phyloP scores from a whole-genome alignment of 2,329 filamentous ascomycete species.

The Fusarium clavum region DNA sequence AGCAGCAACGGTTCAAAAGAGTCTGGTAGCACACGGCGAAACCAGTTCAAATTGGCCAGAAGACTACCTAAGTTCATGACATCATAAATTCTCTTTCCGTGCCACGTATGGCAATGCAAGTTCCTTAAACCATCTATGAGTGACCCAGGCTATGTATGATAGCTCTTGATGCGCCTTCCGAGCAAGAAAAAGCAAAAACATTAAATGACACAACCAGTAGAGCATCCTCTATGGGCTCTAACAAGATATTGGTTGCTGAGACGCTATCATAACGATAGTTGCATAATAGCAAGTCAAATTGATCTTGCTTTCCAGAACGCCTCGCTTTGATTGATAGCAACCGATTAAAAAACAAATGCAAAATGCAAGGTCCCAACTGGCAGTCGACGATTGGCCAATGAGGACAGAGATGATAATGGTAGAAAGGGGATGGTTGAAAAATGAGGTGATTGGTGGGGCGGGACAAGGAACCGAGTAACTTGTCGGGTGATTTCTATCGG shows the following conservation, averaged over 20 bases:
- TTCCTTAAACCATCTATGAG: slow-evolving; percentile 27
- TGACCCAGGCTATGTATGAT: not conserved
- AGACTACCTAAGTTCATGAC: slow-evolving; percentile 27
- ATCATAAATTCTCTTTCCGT: slow-evolving; percentile 27
- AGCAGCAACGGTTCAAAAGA: not conserved
- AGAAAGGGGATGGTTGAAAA: slow-evolving; percentile 16
- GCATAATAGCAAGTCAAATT: slow-evolving; percentile 27
- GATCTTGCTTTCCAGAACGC: slow-evolving; percentile 42
- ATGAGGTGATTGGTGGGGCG: slow-evolving; percentile 23
- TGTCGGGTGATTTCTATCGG: slow-evolving; percentile 42
- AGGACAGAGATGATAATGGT: slow-evolving; percentile 10
- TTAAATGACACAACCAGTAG: slow-evolving; percentile 19
- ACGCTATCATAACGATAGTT: slow-evolving; percentile 10
- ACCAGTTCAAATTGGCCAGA: slow-evolving; percentile 5
- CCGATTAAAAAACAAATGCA: slow-evolving; percentile 15
- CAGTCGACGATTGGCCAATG: not conserved
- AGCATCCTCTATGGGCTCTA: slow-evolving; percentile 3
- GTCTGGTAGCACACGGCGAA: not conserved
- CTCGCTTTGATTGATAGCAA: slow-evolving; percentile 41
- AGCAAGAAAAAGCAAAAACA: slow-evolving; percentile 12
- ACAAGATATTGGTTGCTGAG: not conserved
- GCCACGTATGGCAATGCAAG: slow-evolving; percentile 34
- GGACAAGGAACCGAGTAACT: slow-evolving; percentile 20
- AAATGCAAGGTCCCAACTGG: slow-evolving; percentile 2
- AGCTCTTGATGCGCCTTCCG: slow-evolving; percentile 21